Conservation (phyloP, 2,329 filamentous ascomycete genomes). For the Fusarium succisae region DNA sequence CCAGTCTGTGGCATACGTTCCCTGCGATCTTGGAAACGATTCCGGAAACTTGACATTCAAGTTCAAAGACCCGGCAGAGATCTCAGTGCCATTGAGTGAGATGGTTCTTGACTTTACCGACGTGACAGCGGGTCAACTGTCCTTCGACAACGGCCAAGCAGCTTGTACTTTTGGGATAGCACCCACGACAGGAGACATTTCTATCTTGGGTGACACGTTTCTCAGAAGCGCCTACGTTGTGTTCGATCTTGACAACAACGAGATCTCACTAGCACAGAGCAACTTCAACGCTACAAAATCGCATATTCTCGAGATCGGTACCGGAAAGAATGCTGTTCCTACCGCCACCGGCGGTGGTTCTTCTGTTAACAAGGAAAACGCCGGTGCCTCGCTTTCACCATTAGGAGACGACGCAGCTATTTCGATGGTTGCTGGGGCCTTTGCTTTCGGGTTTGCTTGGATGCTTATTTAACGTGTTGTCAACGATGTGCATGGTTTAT, state of each 20-base stretch:
- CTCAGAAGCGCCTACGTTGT: constrained; percentile 79
- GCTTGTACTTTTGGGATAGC: constrained; percentile 76
- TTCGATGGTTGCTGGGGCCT: constrained; percentile 13
- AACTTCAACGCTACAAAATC: constrained; percentile 62
- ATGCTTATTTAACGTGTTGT: constrained; percentile 16
- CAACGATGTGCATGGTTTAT: neutral
- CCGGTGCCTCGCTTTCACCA: constrained; percentile 14
- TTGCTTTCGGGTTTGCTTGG: constrained; percentile 29
- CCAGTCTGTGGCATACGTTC: constrained; percentile 67
- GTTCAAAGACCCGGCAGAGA: constrained; percentile 61
- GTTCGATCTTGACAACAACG: constrained; percentile 76
- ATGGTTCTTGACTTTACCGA: constrained; percentile 64
- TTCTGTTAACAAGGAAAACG: constrained; percentile 7
- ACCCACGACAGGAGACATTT: constrained; percentile 63
- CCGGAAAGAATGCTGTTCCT: constrained; percentile 60
- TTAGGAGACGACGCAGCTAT: neutral
- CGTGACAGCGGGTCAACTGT: constrained; percentile 57
- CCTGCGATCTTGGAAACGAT: constrained; percentile 61
- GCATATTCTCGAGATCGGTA: constrained; percentile 64
- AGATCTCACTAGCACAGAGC: constrained; percentile 76
- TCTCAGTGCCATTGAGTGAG: constrained; percentile 67
- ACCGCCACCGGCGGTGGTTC: constrained; percentile 58
- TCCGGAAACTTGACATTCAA: constrained; percentile 57
- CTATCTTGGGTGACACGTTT: constrained; percentile 78
- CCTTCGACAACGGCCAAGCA: constrained; percentile 61